These are phyloP conservation scores for Amylocarpus encephaloides DNA, from an alignment of 2,329 filamentous ascomycete genomes.

Conservation along the genomic window DNA sequence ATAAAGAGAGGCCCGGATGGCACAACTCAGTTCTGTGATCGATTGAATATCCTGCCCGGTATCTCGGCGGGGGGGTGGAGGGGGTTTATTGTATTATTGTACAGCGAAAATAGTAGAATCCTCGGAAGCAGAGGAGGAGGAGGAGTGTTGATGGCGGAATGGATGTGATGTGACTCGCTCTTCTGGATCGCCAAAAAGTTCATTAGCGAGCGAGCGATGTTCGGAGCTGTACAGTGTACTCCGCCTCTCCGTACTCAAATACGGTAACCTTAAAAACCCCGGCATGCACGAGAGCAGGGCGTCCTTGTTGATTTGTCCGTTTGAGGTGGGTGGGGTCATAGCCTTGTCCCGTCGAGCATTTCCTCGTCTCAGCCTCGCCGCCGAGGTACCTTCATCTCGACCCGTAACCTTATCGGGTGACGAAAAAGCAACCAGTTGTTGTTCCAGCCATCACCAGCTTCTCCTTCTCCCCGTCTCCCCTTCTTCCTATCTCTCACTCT, in stretches of 20 bases:
- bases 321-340: too few relatives aligned
- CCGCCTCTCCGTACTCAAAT: not conserved
- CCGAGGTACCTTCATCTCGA: too few relatives aligned
- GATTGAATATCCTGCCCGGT: not conserved
- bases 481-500: too few relatives aligned
- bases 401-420: too few relatives aligned
- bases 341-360: not conserved
- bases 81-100: too few relatives aligned
- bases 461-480: too few relatives aligned
- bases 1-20: not conserved
- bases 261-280: too few relatives aligned
- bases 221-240: constrained; percentile 6
- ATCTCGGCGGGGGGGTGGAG: too few relatives aligned
- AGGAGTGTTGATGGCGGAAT: not conserved
- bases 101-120: not conserved
- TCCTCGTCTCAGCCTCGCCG: constrained; percentile 11
- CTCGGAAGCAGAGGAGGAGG: constrained; percentile 4
- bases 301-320: too few relatives aligned
- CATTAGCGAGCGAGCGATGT: constrained; percentile 4
- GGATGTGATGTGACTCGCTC: constrained; percentile 1
- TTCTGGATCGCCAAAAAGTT: not conserved
- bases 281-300: not conserved
- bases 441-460: too few relatives aligned
- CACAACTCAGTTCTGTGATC: not conserved
- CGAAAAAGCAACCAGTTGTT: not conserved